Percentiles rank a stretch among this genome's conserved stretches.
These are phyloP conservation scores for Chrysoporthe puriensis DNA, from an alignment of 2,329 filamentous ascomycete species.

Conservation along the genomic window DNA sequence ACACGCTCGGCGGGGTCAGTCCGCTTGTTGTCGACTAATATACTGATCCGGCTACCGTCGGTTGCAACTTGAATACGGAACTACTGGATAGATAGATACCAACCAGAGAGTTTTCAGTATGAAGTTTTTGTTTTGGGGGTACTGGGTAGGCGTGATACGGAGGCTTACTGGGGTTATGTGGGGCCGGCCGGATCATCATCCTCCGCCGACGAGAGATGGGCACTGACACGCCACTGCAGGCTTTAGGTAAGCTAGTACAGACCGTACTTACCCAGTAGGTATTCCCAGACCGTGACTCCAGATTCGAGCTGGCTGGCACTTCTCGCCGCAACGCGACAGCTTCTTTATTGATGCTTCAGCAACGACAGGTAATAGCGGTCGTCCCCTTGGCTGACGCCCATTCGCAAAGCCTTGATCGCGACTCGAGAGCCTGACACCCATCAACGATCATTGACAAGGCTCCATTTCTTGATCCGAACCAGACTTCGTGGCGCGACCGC, in stretches of 20 bases:
- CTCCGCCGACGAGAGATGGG: not conserved
- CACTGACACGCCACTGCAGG: not conserved
- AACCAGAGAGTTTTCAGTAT: too few species aligned
- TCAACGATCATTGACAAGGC: conserved; percentile 1
- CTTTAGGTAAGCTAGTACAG: not conserved
- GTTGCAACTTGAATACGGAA: too few species aligned
- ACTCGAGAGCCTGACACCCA: conserved; percentile 3
- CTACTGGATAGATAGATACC: too few species aligned
- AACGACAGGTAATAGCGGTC: not conserved
- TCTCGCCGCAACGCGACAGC: not conserved
- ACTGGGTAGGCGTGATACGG: too few species aligned
- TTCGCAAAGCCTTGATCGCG: not conserved
- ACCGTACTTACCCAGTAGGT: not conserved
- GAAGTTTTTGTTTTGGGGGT: too few species aligned
- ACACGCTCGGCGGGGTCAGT: too few species aligned
- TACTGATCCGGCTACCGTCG: too few species aligned
- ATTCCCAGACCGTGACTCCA: not conserved
- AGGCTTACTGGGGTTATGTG: too few species aligned
- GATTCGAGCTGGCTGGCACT: not conserved
- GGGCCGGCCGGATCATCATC: conserved; percentile 1
- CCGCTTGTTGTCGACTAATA: too few species aligned
- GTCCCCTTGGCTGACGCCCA: not conserved
- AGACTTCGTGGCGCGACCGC: not conserved
- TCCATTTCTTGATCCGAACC: not conserved
- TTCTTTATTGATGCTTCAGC: not conserved